Evolutionary conservation across 192 early-diverging fungal species (phyloP).

Genomic region (Obelidium mucronatum): DNA sequence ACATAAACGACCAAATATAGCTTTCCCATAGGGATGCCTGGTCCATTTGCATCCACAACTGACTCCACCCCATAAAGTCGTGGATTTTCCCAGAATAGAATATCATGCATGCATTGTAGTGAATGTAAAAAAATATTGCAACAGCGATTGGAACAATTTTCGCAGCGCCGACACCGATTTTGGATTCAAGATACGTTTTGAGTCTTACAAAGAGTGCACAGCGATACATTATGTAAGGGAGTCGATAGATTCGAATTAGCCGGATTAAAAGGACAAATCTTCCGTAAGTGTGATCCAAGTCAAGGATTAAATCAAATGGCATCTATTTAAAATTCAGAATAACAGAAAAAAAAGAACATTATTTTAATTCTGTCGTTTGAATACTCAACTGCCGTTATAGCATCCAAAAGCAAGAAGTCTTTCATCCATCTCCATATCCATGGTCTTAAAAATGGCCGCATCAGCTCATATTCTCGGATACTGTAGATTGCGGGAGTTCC

Average conservation of each 20-base stretch:
- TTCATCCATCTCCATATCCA: conserved; percentile 9
- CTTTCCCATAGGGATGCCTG: not conserved
- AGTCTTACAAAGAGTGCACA: not conserved
- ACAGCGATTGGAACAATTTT: not conserved
- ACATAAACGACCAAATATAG: conserved; percentile 16
- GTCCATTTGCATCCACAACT: not conserved
- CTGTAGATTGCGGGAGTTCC: not conserved
- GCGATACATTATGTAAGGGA: not conserved
- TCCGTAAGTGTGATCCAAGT: not conserved
- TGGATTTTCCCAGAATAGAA: conserved; percentile 21
- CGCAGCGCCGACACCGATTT: not conserved
- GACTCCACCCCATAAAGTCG: conserved; percentile 9
- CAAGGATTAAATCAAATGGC: not conserved
- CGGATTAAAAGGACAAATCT: not conserved
- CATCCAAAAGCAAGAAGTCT: not conserved
- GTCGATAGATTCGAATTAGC: not conserved
- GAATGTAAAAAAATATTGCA: conserved; percentile 13
- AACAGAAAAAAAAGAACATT: not conserved
- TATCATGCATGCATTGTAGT: conserved; percentile 33
- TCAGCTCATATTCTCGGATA: conserved; percentile 6
- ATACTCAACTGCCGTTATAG: not conserved
- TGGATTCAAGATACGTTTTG: not conserved
- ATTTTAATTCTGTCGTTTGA: too few relatives aligned
- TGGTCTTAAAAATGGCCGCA: not conserved
- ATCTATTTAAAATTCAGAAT: too few relatives aligned